Evolutionary conservation across 306 rosid species (phyloP), one percentile per base, ranked within the genome.

Genomic region (Acacia acuminata): DNA sequence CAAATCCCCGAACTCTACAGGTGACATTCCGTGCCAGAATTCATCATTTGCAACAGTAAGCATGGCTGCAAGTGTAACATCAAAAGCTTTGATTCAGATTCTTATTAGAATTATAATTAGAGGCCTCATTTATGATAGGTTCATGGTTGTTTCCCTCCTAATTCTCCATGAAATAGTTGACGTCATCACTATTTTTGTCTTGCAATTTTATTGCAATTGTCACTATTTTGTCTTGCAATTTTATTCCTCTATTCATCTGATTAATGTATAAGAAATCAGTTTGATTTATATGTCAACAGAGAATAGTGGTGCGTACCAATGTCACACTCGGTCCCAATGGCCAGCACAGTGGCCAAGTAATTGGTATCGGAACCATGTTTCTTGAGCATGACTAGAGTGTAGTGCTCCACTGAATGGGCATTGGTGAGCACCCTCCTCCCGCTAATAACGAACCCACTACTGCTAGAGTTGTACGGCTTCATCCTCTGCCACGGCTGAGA

Each of bases 401-500:
- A 84, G 75, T 96, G 97, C 91, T 94, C 98, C 47, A 94, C 99
- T 0, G 98, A 96, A 82, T 96, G 98, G 45, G 98, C 99, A 87
- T 96, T 96, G 4, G 98, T 96, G 25, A 96, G 91, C 67, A 96
- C 94, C 79, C 99, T 94, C 82, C 89, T 85, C 10, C 97, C 94
- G 8, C 90, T 82, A 32, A 96, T 92, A 76, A 96, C 92, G 78
- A 96, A 96, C 45, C 99, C 99, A 79, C 97, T 96, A 56, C 99
- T 94, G 69, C 97, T 94, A 8, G 98, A 91, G 84, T 97, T 92
- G 68, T 88, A 96, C 68, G 91, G 98, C 80, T 96, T 86, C 89
- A 92, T 96, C 84, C 98, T 86, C 94, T 92, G 99, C 99, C 99
- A 94, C 2, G 98, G 98, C n/a, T 94, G 79, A 25, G 99, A 96